Evolutionary conservation across 352 stramenopile genomes (phyloP), one percentile per base, ranked within the genome.

Genomic region (Globisporangium radiosum): DNA sequence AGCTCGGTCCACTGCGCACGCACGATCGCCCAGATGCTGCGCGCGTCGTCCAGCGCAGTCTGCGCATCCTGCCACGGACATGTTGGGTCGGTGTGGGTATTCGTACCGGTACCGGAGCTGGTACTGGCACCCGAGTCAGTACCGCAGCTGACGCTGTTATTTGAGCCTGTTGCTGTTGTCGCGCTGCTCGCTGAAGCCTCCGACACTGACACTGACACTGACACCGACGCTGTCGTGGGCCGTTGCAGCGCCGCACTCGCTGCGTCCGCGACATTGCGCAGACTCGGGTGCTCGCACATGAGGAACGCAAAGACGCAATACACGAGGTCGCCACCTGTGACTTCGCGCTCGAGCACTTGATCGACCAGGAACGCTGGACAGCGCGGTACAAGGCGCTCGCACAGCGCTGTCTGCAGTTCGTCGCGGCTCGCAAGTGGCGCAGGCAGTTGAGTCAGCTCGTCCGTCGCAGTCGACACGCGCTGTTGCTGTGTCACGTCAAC

Each of bases 251-350:
- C 15, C 4, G 19, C 11, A 9, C 9, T 43, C 5, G 15, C 14
- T 11, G 49, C 10, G 39, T 14, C 38, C 11, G 43, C 36, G 33
- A 48, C 48, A 53, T 7, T 42, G 40, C 51, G 37, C 25, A 90
- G 58, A 43, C 57, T 76, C 19, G 78, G 68, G 45, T 87, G 76
- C 19, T 88, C 81, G 19, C 74, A 87, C 14, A 72, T 62, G 15
- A 90, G 57, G 45, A 87, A 88, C 15, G 66, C 57, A 37, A 90
- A 86, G 15, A 88, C 47, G n/a, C 72, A 84, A 54, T 87, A 86
- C 19, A 66, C 52, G 14, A 88, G 40, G 60, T 90, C 80, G 11
- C 72, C 80, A 44, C 11, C 11, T 0, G 69, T 44, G 3, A 67
- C 61, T 8, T 81, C 71, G 33, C 63, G 68, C 45, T 65, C 69